Percentiles rank a stretch among this genome's conserved stretches.
These are phyloP conservation scores for Arthrobotrys conoides DNA, from an alignment of 2,329 filamentous ascomycete species.

Conservation along the genomic window DNA sequence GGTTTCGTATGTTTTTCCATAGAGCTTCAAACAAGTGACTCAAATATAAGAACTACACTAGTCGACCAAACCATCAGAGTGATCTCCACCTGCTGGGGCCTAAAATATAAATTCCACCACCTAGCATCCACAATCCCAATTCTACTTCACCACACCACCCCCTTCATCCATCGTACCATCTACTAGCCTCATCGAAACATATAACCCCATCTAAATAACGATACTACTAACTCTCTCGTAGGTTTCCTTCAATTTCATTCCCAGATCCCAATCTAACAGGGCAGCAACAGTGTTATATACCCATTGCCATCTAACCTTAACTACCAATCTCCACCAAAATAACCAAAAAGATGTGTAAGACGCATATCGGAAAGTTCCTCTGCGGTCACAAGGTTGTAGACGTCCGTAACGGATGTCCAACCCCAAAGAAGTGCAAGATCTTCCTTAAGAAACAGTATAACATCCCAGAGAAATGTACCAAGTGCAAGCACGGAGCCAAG, in stretches of 20 bases:
- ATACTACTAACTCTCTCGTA: background rate
- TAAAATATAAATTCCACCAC: background rate
- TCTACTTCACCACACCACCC: background rate
- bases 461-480: background rate
- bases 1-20: no score
- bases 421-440: background rate
- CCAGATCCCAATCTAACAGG: background rate
- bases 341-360: conserved; percentile 28
- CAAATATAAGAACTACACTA: no score
- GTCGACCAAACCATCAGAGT: background rate
- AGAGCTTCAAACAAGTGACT: no score
- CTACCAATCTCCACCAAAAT: background rate
- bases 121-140: background rate
- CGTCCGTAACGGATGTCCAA: background rate
- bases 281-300: background rate
- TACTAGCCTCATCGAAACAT: background rate
- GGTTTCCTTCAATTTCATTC: background rate
- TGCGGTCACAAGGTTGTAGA: conserved; percentile 36
- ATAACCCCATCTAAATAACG: background rate
- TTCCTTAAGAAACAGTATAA: background rate
- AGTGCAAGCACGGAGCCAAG: background rate
- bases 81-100: background rate
- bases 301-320: background rate
- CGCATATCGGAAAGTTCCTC: conserved; percentile 14
- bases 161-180: background rate